Evolutionary conservation across 306 rosid species (phyloP).

Genomic region (Canavalia gladiata): DNA sequence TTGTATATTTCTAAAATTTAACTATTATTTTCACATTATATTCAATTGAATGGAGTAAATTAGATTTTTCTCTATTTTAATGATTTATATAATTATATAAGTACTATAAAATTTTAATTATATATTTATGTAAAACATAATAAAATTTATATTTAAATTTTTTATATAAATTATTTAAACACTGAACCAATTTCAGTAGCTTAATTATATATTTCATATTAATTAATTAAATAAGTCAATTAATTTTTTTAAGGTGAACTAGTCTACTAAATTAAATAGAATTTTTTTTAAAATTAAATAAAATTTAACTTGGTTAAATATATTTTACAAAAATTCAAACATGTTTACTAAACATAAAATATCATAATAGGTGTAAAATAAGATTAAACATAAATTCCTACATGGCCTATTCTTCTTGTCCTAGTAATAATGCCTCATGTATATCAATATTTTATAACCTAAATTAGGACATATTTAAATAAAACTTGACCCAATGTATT

Average conservation of each 20-base stretch:
- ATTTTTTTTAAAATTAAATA: not conserved
- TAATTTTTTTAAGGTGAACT: not conserved
- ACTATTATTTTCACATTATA: no score
- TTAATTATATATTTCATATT: not conserved
- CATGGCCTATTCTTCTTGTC: not conserved
- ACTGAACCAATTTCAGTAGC: no score
- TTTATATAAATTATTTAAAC: no score
- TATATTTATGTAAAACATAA: no score
- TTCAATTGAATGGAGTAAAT: no score
- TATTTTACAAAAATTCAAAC: not conserved
- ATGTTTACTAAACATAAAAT: not conserved
- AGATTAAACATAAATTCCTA: not conserved
- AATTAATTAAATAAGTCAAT: not conserved
- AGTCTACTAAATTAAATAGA: not conserved
- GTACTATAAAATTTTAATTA: no score
- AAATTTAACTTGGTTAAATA: not conserved
- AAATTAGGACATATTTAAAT: not conserved
- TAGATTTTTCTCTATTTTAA: no score
- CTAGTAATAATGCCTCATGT: not conserved
- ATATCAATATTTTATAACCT: not conserved
- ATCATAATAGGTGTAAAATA: not conserved
- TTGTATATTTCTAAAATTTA: no score
- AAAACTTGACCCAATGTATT: not conserved
- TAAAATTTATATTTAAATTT: no score
- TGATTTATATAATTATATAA: no score